These are phyloP conservation scores for Phalaenopsis equestris DNA, from an alignment of 106 monocot genomes.

Conservation along the genomic window DNA sequence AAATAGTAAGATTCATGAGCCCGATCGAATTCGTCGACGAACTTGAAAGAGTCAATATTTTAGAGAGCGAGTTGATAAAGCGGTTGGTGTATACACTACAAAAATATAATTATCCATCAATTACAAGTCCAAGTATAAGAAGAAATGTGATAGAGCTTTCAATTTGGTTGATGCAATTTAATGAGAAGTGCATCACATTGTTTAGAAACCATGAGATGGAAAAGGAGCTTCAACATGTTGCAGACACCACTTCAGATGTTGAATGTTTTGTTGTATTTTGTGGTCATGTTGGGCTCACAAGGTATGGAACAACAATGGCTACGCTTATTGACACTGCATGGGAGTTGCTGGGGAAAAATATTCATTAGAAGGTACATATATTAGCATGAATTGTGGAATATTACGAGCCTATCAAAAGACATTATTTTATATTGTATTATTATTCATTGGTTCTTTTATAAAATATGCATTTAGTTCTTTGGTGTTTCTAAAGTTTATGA, in stretches of 20 bases:
- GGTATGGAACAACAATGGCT: slow-evolving; percentile 24
- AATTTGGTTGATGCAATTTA: slow-evolving; percentile 49
- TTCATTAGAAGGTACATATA: neutral
- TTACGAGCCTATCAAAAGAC: no score
- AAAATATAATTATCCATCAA: slow-evolving; percentile 29
- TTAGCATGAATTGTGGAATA: neutral
- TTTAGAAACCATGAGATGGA: slow-evolving; percentile 31
- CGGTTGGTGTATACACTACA: slow-evolving; percentile 33
- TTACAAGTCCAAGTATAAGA: slow-evolving; percentile 53
- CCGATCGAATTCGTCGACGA: slow-evolving; percentile 18
- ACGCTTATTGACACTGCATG: slow-evolving; percentile 38
- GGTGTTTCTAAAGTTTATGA: no score
- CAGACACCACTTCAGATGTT: slow-evolving; percentile 68
- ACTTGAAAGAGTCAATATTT: slow-evolving; percentile 22
- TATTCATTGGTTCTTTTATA: no score
- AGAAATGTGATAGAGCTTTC: slow-evolving; percentile 57
- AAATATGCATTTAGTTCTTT: no score
- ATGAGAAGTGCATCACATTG: slow-evolving; percentile 6
- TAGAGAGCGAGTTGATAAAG: slow-evolving; percentile 18
- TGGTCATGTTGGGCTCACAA: slow-evolving; percentile 43
- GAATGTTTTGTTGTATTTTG: slow-evolving; percentile 70
- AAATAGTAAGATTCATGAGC: slow-evolving; percentile 39
- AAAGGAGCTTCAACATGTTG: slow-evolving; percentile 31
- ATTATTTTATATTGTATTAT: no score
- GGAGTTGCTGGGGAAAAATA: slow-evolving; percentile 20